phyloP scores from a whole-genome alignment of 2,329 filamentous ascomycete species.

The Achaetomium macrosporum region DNA sequence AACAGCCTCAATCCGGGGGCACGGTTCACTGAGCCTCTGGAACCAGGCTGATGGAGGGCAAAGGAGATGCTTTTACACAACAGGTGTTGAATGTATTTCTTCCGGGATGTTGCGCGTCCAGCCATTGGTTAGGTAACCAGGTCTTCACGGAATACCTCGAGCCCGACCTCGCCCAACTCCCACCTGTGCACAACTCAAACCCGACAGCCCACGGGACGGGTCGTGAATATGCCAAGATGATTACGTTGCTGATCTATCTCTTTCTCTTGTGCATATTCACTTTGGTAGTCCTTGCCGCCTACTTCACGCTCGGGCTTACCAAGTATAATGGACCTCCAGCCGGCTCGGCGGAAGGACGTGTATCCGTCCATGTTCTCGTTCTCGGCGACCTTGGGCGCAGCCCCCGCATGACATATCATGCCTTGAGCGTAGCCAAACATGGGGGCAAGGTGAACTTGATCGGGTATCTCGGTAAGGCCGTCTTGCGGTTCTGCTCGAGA shows the following conservation, averaged over 20 bases:
- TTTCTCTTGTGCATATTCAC: constrained; percentile 17
- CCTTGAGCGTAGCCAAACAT: constrained; percentile 79
- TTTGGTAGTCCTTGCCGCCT: constrained; percentile 18
- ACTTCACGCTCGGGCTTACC: constrained; percentile 14
- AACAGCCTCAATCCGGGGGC: no score
- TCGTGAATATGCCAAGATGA: constrained; percentile 7
- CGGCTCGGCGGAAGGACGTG: constrained; percentile 15
- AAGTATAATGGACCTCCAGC: constrained; percentile 17
- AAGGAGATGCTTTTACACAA: no score
- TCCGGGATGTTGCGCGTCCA: no score
- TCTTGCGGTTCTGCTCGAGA: background rate
- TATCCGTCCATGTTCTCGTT: constrained; percentile 72
- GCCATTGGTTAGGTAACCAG: no score
- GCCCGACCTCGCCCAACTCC: no score
- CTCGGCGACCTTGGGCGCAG: constrained; percentile 93
- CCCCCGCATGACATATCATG: constrained; percentile 98
- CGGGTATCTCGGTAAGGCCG: constrained; percentile 67
- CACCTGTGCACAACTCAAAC: background rate
- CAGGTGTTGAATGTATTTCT: no score
- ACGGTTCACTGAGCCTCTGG: no score
- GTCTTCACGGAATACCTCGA: no score
- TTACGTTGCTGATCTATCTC: constrained; percentile 4
- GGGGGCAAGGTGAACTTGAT: constrained; percentile 77
- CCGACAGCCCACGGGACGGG: background rate
- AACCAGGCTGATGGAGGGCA: no score